These are phyloP conservation scores for Raphanus sativus DNA, from an alignment of 345 rosid genomes.

Conservation along the genomic window DNA sequence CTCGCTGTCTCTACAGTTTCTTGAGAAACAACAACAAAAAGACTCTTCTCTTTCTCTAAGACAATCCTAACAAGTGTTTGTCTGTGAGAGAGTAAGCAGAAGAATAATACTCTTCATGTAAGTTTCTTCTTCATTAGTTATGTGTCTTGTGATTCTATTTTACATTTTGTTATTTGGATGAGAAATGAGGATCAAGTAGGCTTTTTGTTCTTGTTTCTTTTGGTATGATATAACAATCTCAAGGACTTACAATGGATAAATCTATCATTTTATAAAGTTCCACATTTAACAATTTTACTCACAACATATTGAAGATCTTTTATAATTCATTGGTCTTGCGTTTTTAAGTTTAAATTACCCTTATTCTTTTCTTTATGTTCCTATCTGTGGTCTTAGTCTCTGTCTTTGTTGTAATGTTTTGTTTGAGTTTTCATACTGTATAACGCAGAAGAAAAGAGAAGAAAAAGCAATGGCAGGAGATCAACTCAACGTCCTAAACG, in stretches of 20 bases:
- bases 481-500: constrained; percentile 58
- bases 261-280: neutral
- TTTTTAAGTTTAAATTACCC: no score
- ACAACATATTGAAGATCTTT: neutral
- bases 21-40: neutral
- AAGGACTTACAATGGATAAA: neutral
- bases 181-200: constrained; percentile 5
- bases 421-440: neutral
- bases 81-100: neutral
- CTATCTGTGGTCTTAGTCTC: neutral
- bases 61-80: constrained; percentile 1
- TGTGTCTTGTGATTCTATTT: neutral
- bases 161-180: neutral
- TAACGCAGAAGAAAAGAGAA: constrained; percentile 15
- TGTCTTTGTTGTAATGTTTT: neutral
- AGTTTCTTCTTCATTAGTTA: neutral
- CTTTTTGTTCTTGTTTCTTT: neutral
- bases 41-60: constrained; percentile 4
- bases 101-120: neutral
- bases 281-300: no score
- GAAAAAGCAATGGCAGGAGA: constrained; percentile 48
- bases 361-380: neutral
- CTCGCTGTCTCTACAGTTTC: constrained; percentile 9
- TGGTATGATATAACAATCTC: neutral
- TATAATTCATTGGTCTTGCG: neutral